Base-by-base conservation (phyloP, 768 basidiomycete species). In the Tylopilus rubrobrunneus region DNA sequence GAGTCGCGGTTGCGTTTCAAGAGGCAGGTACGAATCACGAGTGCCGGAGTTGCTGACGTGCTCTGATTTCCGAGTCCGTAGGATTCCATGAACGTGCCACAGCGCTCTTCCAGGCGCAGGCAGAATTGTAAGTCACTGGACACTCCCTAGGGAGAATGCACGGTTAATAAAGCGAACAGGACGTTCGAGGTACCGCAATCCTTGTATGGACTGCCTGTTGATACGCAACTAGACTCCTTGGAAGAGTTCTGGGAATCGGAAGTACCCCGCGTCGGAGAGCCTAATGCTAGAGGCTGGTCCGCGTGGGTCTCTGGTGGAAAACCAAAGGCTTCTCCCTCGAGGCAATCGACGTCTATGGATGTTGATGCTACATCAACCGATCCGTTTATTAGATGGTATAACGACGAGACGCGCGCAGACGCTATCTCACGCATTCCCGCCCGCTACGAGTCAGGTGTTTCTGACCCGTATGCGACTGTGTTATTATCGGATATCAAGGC, bases 191-290 rank as follows among this genome's bases (percentile, higher is more conserved):
- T 74, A 23, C 88, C 89, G 0, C 67, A 73, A 25, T 62, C 64
- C n/a, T 62, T 87, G 1, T 61, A 62, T 37, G 67, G 65, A 42
- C 57, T 72, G 45, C 69, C 85, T 27, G 72, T 84, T 33, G 71
- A 77, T 21, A 63, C 58, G 5, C 79, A 78, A 48, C 70, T 92
- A 4, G 76, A 80, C 51, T 72, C 76, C 15, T 74, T 93, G 5
- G 89, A 91, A 70, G 81, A 83, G 48, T 93, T 88, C 64, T 93
- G 91, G 91, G 91, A 93, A 48, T 82, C 86, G 5, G 91, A 92
- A 68, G 73, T 71, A 10, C 83, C 84, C n/a, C 84, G 90, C n/a
- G 66, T 84, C 9, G 88, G 89, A 28, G 91, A 93, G 63, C 64
- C 68, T 1, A 72, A 74, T 50, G 81, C 89, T 9, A 73, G 68